These are phyloP conservation scores for Emergomyces pasteurianus DNA, from an alignment of 2,329 filamentous ascomycete genomes.

Conservation along the genomic window DNA sequence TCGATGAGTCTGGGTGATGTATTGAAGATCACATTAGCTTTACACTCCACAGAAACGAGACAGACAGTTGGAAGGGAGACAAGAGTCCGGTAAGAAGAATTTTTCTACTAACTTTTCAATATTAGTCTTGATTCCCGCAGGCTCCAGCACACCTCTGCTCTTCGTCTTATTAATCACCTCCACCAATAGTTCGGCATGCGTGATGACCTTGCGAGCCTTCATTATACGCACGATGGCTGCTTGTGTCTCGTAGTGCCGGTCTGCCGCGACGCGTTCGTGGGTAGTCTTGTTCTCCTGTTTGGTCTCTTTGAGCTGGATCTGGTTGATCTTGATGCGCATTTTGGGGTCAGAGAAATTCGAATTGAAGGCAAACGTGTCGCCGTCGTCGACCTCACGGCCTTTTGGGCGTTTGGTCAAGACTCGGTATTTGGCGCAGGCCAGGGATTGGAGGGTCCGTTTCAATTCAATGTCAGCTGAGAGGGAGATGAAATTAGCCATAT, in stretches of 20 bases:
- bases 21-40: constrained; percentile 18
- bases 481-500: neutral
- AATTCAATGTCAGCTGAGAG: constrained; percentile 57
- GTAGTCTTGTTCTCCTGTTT: constrained; percentile 90
- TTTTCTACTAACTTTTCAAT: constrained; percentile 66
- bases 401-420: constrained; percentile 78
- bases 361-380: constrained; percentile 80
- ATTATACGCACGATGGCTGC: constrained; percentile 94
- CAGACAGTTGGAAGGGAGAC: neutral
- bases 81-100: neutral
- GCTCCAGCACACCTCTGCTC: constrained; percentile 72
- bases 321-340: constrained; percentile 93
- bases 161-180: constrained; percentile 89
- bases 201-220: constrained; percentile 84
- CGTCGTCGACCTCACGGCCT: constrained; percentile 62
- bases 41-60: neutral
- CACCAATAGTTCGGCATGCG: constrained; percentile 73
- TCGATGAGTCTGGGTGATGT: constrained; percentile 59
- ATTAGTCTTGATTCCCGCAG: constrained; percentile 85
- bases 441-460: constrained; percentile 80
- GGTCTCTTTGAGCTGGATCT: constrained; percentile 94
- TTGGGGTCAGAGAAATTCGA: constrained; percentile 64
- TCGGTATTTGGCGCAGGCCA: constrained; percentile 80
- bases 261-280: constrained; percentile 76
- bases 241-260: constrained; percentile 92